Conservation (phyloP, 257 asterid genomes). For the Nicotiana benthamiana region DNA sequence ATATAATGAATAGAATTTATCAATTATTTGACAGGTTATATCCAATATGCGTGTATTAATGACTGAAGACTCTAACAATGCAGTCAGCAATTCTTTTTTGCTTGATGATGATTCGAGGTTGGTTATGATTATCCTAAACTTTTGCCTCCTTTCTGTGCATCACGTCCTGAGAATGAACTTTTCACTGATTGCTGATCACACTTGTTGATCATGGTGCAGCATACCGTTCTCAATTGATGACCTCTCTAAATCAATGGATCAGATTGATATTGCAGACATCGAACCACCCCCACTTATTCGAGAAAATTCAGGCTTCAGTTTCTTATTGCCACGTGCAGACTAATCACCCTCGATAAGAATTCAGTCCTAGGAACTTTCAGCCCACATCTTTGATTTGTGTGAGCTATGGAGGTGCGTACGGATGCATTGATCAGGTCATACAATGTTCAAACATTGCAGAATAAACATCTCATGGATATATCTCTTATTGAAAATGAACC, state of each 20-base stretch:
- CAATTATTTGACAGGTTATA: constrained; percentile 53
- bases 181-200: background rate
- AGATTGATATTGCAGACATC: constrained; percentile 71
- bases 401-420: background rate
- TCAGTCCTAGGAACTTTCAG: background rate
- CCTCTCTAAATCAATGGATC: constrained; percentile 91
- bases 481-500: background rate
- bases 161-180: background rate
- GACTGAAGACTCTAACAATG: constrained; percentile 97
- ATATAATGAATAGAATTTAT: background rate
- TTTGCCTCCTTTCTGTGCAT: background rate
- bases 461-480: background rate
- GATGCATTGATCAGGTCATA: background rate
- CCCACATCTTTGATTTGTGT: background rate
- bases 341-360: constrained; percentile 14
- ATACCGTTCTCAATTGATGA: constrained; percentile 98
- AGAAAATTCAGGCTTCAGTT: constrained; percentile 95
- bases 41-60: constrained; percentile 78
- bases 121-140: constrained; percentile 9
- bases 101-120: constrained; percentile 98
- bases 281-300: constrained; percentile 99
- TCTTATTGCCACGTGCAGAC: constrained; percentile 68
- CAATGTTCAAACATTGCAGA: background rate
- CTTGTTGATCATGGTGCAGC: constrained; percentile 41
- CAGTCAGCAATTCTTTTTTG: constrained; percentile 96